These are phyloP conservation scores for Eucalyptus erythrocorys DNA, from an alignment of 345 rosid genomes.

Conservation along the genomic window DNA sequence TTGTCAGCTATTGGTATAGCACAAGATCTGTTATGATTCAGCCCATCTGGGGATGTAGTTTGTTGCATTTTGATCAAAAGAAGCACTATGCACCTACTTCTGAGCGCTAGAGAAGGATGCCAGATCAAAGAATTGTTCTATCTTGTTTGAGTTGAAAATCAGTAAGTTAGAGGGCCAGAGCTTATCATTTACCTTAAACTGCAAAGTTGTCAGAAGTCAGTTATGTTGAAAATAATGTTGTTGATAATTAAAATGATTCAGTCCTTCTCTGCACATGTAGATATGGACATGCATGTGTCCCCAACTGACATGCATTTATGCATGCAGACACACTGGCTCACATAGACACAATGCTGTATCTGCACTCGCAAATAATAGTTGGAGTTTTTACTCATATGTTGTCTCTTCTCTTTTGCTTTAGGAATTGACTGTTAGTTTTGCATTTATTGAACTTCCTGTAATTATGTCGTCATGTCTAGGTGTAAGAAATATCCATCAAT, in stretches of 20 bases:
- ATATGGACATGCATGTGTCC: neutral
- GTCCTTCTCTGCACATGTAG: neutral
- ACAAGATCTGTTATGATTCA: neutral
- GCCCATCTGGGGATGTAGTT: neutral
- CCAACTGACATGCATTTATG: neutral
- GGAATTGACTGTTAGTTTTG: neutral
- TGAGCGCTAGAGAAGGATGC: neutral
- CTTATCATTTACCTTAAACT: neutral
- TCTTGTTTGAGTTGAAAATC: neutral
- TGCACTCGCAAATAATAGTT: neutral
- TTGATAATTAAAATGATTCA: neutral
- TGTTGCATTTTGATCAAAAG: neutral
- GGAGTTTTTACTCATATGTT: neutral
- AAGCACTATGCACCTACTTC: neutral
- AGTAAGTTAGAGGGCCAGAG: neutral
- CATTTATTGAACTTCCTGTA: neutral
- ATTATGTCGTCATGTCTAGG: constrained; percentile 17
- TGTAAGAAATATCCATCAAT: constrained; percentile 98
- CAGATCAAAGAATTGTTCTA: neutral
- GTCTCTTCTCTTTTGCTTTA: neutral
- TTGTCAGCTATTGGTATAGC: neutral
- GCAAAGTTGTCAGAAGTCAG: neutral
- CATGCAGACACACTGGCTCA: neutral
- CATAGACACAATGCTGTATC: neutral
- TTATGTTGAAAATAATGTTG: neutral